Evolutionary conservation across 148 eudicot species (phyloP).

Genomic region (Rhododendron kiyosumense): DNA sequence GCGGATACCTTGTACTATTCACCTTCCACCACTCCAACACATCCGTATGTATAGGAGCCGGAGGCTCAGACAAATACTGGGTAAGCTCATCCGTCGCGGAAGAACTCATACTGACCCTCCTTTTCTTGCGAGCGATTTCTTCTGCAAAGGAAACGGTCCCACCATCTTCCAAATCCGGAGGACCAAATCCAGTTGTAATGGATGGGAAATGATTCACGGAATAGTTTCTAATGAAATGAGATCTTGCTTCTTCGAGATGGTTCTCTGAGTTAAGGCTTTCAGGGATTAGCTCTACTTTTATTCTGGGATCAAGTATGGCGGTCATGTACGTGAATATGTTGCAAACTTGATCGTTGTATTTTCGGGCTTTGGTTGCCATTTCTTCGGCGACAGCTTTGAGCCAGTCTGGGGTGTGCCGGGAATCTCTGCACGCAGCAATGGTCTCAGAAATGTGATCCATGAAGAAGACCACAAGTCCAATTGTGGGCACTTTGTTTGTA

Average conservation of each 20-base stretch:
- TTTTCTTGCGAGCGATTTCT: conserved; percentile 80
- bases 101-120: conserved; percentile 52
- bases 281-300: conserved; percentile 73
- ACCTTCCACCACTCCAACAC: conserved; percentile 86
- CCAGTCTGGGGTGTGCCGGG: conserved; percentile 76
- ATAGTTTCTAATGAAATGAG: conserved; percentile 61
- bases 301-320: conserved; percentile 79
- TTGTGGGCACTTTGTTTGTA: conserved; percentile 50
- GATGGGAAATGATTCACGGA: conserved; percentile 47
- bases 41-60: conserved; percentile 63
- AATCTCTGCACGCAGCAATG: conserved; percentile 58
- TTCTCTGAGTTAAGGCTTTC: conserved; percentile 59
- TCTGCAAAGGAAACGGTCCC: conserved; percentile 74
- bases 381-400: conserved; percentile 57
- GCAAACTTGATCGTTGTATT: conserved; percentile 56
- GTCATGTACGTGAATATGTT: conserved; percentile 74
- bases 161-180: conserved; percentile 46
- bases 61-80: conserved; percentile 74
- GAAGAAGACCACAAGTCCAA: conserved; percentile 77
- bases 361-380: conserved; percentile 48
- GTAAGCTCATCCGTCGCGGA: conserved; percentile 65
- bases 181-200: conserved; percentile 31
- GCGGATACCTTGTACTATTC: conserved; percentile 65
- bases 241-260: conserved; percentile 60
- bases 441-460: conserved; percentile 86